Percentiles rank a stretch among this genome's conserved stretches.
Evolutionary conservation across 2,329 filamentous ascomycete genomes (phyloP).

Genomic region (Didymella segeticola): DNA sequence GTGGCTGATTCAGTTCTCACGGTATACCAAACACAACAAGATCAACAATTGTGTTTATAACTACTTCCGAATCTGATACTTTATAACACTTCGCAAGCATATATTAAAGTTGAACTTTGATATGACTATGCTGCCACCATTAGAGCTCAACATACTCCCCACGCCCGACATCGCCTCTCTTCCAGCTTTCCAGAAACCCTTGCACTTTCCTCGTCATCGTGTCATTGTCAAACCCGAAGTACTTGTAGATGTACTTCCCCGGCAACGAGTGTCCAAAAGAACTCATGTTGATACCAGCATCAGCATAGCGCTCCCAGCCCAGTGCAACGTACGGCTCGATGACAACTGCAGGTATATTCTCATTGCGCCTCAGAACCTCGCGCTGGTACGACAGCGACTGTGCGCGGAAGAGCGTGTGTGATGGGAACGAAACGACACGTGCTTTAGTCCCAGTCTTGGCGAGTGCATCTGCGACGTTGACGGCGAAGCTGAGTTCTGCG

Average conservation of each 20-base stretch:
- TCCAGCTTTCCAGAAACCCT: constrained; percentile 45
- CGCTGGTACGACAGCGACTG: constrained; percentile 56
- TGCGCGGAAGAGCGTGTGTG: constrained; percentile 57
- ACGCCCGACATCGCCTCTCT: constrained; percentile 41
- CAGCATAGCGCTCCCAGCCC: constrained; percentile 67
- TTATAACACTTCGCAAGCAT: too few species aligned
- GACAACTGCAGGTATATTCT: constrained; percentile 57
- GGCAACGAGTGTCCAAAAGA: constrained; percentile 64
- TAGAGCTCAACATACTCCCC: constrained; percentile 43
- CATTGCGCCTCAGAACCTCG: constrained; percentile 52
- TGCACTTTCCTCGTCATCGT: constrained; percentile 52
- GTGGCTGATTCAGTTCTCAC: too few species aligned
- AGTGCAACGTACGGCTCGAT: constrained; percentile 66
- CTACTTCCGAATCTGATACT: too few species aligned
- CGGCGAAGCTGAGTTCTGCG: constrained; percentile 54
- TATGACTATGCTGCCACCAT: too few species aligned
- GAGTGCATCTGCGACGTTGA: constrained; percentile 49
- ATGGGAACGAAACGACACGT: constrained; percentile 59
- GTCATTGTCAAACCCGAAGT: constrained; percentile 61
- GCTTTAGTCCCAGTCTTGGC: constrained; percentile 47
- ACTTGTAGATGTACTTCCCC: constrained; percentile 61
- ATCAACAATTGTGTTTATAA: too few species aligned
- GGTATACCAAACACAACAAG: too few species aligned
- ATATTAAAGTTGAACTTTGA: too few species aligned
- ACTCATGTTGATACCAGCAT: constrained; percentile 62